Conservation (phyloP, 176 grass and related monocot genomes). For the Avena atlantica region DNA sequence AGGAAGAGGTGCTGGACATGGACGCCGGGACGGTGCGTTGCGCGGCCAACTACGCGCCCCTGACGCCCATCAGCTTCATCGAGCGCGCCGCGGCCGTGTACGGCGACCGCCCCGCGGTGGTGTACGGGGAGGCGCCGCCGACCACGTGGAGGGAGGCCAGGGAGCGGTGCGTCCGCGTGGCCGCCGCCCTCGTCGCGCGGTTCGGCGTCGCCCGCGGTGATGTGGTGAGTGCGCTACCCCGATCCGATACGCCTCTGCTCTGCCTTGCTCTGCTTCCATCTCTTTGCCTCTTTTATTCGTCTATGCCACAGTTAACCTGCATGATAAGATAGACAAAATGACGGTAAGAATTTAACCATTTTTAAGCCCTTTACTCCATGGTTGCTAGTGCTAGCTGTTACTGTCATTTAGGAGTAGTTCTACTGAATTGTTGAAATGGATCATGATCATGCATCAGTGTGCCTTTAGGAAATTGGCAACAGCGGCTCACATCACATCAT, state of each 20-base stretch:
- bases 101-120: conserved; percentile 48
- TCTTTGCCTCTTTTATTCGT: no score
- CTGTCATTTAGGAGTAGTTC: background rate
- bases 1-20: conserved; percentile 35
- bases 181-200: conserved; percentile 53
- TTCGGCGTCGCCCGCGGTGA: conserved; percentile 60
- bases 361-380: no score
- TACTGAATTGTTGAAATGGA: background rate
- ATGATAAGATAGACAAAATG: no score
- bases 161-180: conserved; percentile 59
- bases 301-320: no score
- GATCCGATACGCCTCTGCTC: background rate
- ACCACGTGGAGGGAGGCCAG: conserved; percentile 61
- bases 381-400: no score
- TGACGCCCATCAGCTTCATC: conserved; percentile 73
- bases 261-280: background rate
- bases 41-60: conserved; percentile 69
- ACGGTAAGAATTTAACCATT: no score
- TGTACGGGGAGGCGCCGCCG: conserved; percentile 37
- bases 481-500: no score
- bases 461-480: background rate
- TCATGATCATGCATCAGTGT: background rate
- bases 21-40: conserved; percentile 61
- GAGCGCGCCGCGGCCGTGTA: conserved; percentile 72
- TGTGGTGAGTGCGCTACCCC: conserved; percentile 51